Percentiles rank a stretch among this genome's conserved stretches.
Evolutionary conservation across 192 early-diverging fungal species (phyloP).

Genomic region (Pilobolus umbonatus): DNA sequence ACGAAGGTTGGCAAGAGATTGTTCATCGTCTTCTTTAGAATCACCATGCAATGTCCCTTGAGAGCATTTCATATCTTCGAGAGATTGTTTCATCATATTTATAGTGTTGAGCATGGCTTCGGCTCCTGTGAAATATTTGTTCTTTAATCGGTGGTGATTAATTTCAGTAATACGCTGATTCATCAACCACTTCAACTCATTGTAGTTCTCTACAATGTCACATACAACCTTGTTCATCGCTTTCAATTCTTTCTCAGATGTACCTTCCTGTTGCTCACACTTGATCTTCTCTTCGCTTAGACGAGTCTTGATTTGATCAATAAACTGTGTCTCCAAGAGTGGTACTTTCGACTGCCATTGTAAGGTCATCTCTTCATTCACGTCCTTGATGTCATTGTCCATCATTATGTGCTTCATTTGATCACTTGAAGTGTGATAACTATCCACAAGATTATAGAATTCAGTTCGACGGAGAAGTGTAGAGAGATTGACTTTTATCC

Average conservation of each 20-base stretch:
- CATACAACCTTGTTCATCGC: not conserved
- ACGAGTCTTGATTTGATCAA: not conserved
- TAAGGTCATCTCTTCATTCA: not conserved
- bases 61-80: not conserved
- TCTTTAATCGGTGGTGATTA: conserved; percentile 4
- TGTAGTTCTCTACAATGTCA: not conserved
- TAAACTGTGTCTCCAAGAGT: not conserved
- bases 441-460: not conserved
- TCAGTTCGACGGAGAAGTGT: not conserved
- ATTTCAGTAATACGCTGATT: not conserved
- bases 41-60: not conserved
- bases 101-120: not conserved
- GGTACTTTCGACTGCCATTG: not conserved
- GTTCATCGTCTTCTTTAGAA: not conserved
- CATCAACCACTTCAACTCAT: not conserved
- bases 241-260: not conserved
- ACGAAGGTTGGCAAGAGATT: not conserved
- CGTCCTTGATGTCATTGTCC: not conserved
- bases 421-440: not conserved
- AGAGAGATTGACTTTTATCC: not conserved
- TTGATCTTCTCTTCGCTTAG: conserved; percentile 3
- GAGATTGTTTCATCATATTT: not conserved
- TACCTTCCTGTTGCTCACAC: not conserved
- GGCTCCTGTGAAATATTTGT: not conserved
- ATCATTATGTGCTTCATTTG: not conserved